These are phyloP conservation scores for Fusarium pseudocircinatum DNA, from an alignment of 2,329 filamentous ascomycete genomes.

Conservation along the genomic window DNA sequence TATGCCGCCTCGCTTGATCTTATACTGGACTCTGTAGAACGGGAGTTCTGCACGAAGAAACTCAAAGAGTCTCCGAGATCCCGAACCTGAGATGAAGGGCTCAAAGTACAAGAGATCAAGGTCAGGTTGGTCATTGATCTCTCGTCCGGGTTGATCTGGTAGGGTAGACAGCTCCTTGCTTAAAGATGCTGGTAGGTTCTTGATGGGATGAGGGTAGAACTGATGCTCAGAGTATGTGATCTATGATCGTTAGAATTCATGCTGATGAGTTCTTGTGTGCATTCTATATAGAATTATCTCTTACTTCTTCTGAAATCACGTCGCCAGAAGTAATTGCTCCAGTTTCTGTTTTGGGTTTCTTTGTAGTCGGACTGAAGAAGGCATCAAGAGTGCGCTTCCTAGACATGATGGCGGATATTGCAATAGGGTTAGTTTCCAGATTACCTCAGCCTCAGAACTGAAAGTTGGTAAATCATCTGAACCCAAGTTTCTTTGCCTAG, in stretches of 20 bases:
- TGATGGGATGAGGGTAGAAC: slow-evolving; percentile 63
- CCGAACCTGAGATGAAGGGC: slow-evolving; percentile 71
- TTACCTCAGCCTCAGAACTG: too few species aligned
- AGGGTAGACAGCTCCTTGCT: slow-evolving; percentile 53
- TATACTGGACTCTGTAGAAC: slow-evolving; percentile 80
- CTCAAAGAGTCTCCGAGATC: slow-evolving; percentile 70
- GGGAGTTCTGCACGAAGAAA: slow-evolving; percentile 77
- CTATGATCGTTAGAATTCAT: slow-evolving; percentile 28
- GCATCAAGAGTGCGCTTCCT: slow-evolving; percentile 69
- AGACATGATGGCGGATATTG: slow-evolving; percentile 28
- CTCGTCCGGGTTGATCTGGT: slow-evolving; percentile 62
- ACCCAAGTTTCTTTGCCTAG: not conserved
- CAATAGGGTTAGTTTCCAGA: not conserved
- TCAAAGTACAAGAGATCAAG: slow-evolving; percentile 80
- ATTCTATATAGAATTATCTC: not conserved
- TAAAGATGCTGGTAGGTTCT: slow-evolving; percentile 52
- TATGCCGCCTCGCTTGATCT: slow-evolving; percentile 71
- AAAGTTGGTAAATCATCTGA: too few species aligned
- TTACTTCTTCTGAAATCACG: slow-evolving; percentile 9
- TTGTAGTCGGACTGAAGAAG: slow-evolving; percentile 64
- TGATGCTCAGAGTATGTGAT: slow-evolving; percentile 51
- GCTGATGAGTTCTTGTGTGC: rapidly evolving
- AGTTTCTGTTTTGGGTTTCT: slow-evolving; percentile 35
- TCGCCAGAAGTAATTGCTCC: not conserved
- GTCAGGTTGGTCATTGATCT: slow-evolving; percentile 73